Conservation (phyloP, 148 eudicot species). For the Vaccinium macrocarpon region DNA sequence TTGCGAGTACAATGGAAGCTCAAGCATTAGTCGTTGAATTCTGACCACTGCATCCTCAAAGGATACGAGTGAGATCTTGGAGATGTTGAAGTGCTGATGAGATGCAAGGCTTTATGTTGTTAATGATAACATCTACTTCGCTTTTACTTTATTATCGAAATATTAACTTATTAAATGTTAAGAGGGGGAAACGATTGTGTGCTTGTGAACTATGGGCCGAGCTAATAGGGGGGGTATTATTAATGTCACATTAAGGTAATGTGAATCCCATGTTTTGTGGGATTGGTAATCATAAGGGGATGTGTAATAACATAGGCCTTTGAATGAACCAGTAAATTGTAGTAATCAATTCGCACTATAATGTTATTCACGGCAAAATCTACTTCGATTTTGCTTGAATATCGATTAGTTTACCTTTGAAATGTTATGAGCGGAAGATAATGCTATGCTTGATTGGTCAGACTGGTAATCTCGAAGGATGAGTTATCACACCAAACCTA, state of each 20-base stretch:
- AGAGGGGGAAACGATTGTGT: not conserved
- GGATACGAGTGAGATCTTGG: slow-evolving; percentile 16
- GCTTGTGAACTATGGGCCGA: too few relatives aligned
- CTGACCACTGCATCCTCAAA: not conserved
- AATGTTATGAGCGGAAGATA: not conserved
- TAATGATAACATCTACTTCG: not conserved
- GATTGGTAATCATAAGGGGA: too few relatives aligned
- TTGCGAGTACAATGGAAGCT: slow-evolving; percentile 5
- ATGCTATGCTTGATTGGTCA: not conserved
- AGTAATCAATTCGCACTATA: too few relatives aligned
- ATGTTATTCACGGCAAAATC: not conserved
- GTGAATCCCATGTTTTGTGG: too few relatives aligned
- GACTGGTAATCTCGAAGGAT: not conserved
- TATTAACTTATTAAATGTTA: not conserved
- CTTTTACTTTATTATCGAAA: not conserved
- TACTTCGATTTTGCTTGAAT: not conserved
- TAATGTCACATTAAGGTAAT: too few relatives aligned
- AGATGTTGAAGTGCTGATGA: slow-evolving; percentile 3
- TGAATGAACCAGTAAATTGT: too few relatives aligned
- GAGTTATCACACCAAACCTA: not conserved
- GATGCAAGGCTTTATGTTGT: not conserved
- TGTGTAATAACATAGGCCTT: too few relatives aligned
- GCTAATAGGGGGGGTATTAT: too few relatives aligned
- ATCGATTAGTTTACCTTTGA: not conserved
- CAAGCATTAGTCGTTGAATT: not conserved